Conservation (phyloP, 140 eudicot species). For the Flaveria floridana region DNA sequence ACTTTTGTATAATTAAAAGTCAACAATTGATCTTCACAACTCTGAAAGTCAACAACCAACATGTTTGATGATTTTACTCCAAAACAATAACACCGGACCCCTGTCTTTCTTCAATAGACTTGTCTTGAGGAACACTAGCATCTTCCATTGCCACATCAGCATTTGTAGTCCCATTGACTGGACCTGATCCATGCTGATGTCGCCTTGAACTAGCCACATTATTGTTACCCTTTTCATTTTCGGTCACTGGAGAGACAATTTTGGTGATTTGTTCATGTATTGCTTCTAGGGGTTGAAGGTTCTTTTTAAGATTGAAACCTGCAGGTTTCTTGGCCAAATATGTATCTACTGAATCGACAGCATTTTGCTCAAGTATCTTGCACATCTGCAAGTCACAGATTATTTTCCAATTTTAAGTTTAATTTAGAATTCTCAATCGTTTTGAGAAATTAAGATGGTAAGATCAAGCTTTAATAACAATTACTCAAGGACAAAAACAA, state of each 20-base stretch:
- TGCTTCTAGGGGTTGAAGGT: conserved; percentile 51
- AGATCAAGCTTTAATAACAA: too few species aligned
- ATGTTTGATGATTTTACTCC: conserved; percentile 28
- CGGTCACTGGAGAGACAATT: conserved; percentile 39
- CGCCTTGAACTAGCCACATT: conserved; percentile 30
- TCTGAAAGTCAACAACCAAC: conserved; percentile 6
- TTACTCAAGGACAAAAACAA: too few species aligned
- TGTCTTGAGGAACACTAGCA: conserved; percentile 23
- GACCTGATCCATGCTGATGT: conserved; percentile 30
- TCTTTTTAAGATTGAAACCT: conserved; percentile 40
- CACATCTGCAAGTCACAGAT: conserved; percentile 51
- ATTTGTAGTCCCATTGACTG: conserved; percentile 34
- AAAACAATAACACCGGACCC: conserved; percentile 37
- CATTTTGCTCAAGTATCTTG: conserved; percentile 46
- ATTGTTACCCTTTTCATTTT: conserved; percentile 31
- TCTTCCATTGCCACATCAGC: conserved; percentile 57
- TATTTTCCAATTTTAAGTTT: too few species aligned
- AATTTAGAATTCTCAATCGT: too few species aligned
- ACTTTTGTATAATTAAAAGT: conserved; percentile 25
- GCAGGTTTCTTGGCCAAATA: conserved; percentile 42
- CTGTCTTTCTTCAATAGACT: conserved; percentile 31
- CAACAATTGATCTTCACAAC: conserved; percentile 5
- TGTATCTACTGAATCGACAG: conserved; percentile 43
- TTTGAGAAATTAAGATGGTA: too few species aligned
- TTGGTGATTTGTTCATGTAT: conserved; percentile 44